phyloP scores from a whole-genome alignment of 805 yeast genomes.

The Ogataea paraovalis region DNA sequence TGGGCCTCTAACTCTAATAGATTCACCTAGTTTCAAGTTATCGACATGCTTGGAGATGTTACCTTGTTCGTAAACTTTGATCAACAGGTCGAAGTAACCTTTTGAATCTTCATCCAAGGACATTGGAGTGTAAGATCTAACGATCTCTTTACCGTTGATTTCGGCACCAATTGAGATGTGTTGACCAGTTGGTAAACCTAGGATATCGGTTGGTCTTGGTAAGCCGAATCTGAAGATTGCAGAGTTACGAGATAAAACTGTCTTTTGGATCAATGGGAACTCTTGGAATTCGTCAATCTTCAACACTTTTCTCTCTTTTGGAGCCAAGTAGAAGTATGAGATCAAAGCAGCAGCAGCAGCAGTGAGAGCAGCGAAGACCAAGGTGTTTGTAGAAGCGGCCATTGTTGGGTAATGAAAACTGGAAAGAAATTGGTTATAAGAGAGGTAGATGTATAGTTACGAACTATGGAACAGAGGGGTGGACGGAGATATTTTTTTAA shows the following conservation, averaged over 20 bases:
- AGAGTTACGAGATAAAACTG: constrained; percentile 72
- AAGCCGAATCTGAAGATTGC: constrained; percentile 80
- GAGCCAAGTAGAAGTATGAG: constrained; percentile 14
- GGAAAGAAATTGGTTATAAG: too few species aligned
- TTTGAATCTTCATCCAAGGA: constrained; percentile 66
- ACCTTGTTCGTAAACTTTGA: constrained; percentile 83
- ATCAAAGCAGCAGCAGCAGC: constrained; percentile 21
- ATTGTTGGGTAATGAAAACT: too few species aligned
- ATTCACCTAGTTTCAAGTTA: constrained; percentile 71
- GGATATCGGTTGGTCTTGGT: constrained; percentile 65
- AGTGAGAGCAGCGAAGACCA: constrained; percentile 17
- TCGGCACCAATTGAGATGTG: constrained; percentile 78
- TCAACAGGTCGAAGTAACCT: constrained; percentile 81
- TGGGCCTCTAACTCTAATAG: constrained; percentile 80
- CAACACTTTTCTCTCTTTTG: constrained; percentile 46
- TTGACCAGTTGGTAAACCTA: constrained; percentile 93
- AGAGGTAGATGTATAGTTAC: too few species aligned
- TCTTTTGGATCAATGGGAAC: constrained; percentile 77
- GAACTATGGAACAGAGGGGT: too few species aligned
- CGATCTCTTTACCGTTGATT: constrained; percentile 74
- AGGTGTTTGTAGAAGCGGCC: constrained; percentile 7
- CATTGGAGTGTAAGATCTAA: constrained; percentile 88
- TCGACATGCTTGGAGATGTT: constrained; percentile 75
- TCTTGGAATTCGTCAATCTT: constrained; percentile 64
- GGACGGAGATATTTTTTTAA: too few species aligned